A percentile compares a stretch with the other conserved stretches of the same genome.
These are phyloP conservation scores for Saccharomycopsis vini DNA, from an alignment of 805 yeast genomes.

Conservation along the genomic window DNA sequence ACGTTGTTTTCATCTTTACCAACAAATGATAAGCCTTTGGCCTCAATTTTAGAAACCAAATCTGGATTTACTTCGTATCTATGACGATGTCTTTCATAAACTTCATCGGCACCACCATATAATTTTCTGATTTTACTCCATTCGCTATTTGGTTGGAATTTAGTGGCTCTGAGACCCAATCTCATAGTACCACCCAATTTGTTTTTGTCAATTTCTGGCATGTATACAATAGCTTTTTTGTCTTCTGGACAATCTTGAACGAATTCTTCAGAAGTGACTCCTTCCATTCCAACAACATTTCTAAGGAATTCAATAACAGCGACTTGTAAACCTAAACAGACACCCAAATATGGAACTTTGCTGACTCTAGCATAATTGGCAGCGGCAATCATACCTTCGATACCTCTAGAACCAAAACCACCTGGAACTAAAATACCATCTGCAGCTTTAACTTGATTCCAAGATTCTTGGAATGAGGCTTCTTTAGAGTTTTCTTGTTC, in stretches of 20 bases:
- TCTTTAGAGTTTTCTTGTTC: constrained; percentile 65
- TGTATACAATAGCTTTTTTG: constrained; percentile 72
- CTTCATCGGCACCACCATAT: constrained; percentile 62
- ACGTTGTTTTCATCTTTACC: constrained; percentile 86
- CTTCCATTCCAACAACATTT: constrained; percentile 57
- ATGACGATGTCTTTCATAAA: constrained; percentile 95
- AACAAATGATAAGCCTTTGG: constrained; percentile 74
- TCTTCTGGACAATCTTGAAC: constrained; percentile 51
- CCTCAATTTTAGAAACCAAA: constrained; percentile 61
- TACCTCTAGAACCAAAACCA: constrained; percentile 95
- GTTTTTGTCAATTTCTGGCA: constrained; percentile 97
- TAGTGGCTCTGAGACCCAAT: constrained; percentile 87
- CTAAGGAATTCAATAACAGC: constrained; percentile 93
- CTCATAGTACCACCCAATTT: constrained; percentile 99
- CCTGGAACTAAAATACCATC: constrained; percentile 98
- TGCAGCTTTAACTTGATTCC: constrained; percentile 88
- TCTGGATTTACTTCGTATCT: constrained; percentile 95
- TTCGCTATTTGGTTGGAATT: constrained; percentile 59
- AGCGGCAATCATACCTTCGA: constrained; percentile 96
- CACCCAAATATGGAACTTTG: constrained; percentile 89
- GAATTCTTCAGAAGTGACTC: constrained; percentile 79
- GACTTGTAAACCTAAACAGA: constrained; percentile 93
- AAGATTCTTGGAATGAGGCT: constrained; percentile 83
- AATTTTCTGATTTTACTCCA: constrained; percentile 65
- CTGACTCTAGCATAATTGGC: constrained; percentile 98